Base-by-base conservation (phyloP, 352 stramenopile species). In the Globisporangium splendens region DNA sequence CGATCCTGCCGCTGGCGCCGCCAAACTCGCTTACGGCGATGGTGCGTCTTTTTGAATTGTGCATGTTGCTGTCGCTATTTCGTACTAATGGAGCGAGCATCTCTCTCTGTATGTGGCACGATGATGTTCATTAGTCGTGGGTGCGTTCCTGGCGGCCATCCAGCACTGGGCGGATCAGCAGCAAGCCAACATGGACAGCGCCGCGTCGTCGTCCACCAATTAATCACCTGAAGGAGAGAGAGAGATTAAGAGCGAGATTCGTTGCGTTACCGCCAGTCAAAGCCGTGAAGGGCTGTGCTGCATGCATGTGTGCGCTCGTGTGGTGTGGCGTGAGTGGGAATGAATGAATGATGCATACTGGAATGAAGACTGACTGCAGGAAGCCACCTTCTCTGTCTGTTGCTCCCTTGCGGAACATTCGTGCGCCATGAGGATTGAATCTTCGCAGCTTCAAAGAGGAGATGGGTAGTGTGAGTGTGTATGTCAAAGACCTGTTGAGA, bases 1-100 rank as follows among this genome's bases (percentile, higher is more conserved):
- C 39, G 75, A 97, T 49, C 73, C 85, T 22, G 54, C 75, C 11
- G 88, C 86, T 35, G 88, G 89, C 21, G 84, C 84, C 31, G 70
- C 59, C 44, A 91, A 96, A 56, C 77, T 97, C 24, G 70, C 83
- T 18, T 83, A 80, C 51, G 91, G 91, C 21, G 89, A 97, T 59
- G 70, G 85, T 93, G 73, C 43, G 77, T 72, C 52, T 52, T 20
- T 60, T 38, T 15, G n/a, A 13, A 22, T 12, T 24, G 8, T 7
- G n/a, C n/a, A n/a, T n/a, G n/a, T n/a, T n/a, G n/a, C n/a, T 54
- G 2, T 33, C 10, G 28, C 14, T 31, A 20, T 0, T 43, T n/a
- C 4, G 0, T 42, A 17, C 12, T 58, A 15, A 21, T 12, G 10
- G 8, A 39, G 11, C 15, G 2, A 12, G 17, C 22, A 22, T 54